Evolutionary conservation across 2,329 filamentous ascomycete species (phyloP).

Genomic region (Aspergillus carbonarius): DNA sequence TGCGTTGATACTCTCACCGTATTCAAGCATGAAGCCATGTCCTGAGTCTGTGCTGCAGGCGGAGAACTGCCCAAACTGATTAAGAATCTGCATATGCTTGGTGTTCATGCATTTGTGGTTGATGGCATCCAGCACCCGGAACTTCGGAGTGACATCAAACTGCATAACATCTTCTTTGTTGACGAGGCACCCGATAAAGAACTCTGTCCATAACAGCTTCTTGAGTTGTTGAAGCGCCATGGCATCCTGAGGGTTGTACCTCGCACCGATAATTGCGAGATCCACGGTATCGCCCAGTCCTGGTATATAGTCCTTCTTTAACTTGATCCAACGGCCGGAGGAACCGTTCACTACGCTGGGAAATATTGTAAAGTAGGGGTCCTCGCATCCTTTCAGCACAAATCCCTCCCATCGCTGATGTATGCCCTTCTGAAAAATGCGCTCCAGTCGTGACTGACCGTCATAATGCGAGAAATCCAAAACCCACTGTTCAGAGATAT

Average conservation of each 20-base stretch:
- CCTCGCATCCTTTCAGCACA: conserved; percentile 72
- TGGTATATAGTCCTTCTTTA: conserved; percentile 83
- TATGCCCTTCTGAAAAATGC: conserved; percentile 68
- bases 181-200: conserved; percentile 72
- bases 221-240: conserved; percentile 51
- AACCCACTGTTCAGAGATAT: conserved; percentile 64
- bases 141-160: conserved; percentile 55
- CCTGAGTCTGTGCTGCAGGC: conserved; percentile 37
- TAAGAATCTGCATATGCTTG: conserved; percentile 53
- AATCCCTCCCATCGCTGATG: conserved; percentile 70
- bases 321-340: conserved; percentile 65
- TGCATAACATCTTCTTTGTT: conserved; percentile 63
- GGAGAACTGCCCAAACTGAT: conserved; percentile 48
- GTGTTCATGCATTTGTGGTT: conserved; percentile 51
- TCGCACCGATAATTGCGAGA: conserved; percentile 74
- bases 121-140: conserved; percentile 66
- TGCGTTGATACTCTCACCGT: conserved; percentile 42
- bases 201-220: conserved; percentile 71
- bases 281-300: conserved; percentile 80
- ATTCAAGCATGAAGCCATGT: conserved; percentile 46
- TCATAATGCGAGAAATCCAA: conserved; percentile 63
- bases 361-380: conserved; percentile 69
- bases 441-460: conserved; percentile 57
- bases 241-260: conserved; percentile 66
- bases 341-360: conserved; percentile 27